A percentile compares a stretch with the other conserved stretches of the same genome.
Evolutionary conservation across 176 grass and related monocot species (phyloP).

Genomic region (Echinochloa phyllopogon): DNA sequence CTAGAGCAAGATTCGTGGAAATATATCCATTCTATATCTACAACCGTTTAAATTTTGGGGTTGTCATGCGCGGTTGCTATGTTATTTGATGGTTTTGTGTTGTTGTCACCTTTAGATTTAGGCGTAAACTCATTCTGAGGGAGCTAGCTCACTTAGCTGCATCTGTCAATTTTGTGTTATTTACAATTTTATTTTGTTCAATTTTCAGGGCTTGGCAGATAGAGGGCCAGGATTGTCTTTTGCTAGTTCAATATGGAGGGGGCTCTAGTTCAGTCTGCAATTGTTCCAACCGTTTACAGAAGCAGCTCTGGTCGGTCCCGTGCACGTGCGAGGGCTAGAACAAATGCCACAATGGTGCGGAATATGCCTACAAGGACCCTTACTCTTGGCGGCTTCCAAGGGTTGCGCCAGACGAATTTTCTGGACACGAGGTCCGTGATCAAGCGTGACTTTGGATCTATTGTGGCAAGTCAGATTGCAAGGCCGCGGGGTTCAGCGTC

Average conservation of each 20-base stretch:
- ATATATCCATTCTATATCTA: background rate
- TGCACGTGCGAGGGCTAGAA: slow-evolving; percentile 35
- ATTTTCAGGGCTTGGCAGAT: slow-evolving; percentile 38
- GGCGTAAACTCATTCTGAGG: no score
- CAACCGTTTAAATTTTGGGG: background rate
- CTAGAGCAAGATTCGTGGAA: background rate
- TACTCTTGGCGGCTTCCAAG: slow-evolving; percentile 67
- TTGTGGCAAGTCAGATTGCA: slow-evolving; percentile 62
- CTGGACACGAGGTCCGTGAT: slow-evolving; percentile 51
- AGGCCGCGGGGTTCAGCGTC: slow-evolving; percentile 45
- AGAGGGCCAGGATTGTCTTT: background rate
- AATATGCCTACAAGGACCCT: slow-evolving; percentile 49
- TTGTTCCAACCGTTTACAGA: slow-evolving; percentile 57
- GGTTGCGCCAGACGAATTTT: slow-evolving; percentile 58
- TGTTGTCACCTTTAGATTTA: no score
- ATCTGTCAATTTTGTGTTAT: background rate
- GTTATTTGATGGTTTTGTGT: no score
- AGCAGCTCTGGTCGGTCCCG: slow-evolving; percentile 41
- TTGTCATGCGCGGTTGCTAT: background rate
- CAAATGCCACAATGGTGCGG: slow-evolving; percentile 50
- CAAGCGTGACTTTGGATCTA: slow-evolving; percentile 53
- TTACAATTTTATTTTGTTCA: background rate
- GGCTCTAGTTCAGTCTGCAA: slow-evolving; percentile 72
- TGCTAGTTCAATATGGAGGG: slow-evolving; percentile 64
- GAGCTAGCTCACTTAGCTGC: background rate